A percentile compares a stretch with the other conserved stretches of the same genome.
Conservation (phyloP, 495 filamentous ascomycete genomes). For the Lindgomyces ingoldianus region DNA sequence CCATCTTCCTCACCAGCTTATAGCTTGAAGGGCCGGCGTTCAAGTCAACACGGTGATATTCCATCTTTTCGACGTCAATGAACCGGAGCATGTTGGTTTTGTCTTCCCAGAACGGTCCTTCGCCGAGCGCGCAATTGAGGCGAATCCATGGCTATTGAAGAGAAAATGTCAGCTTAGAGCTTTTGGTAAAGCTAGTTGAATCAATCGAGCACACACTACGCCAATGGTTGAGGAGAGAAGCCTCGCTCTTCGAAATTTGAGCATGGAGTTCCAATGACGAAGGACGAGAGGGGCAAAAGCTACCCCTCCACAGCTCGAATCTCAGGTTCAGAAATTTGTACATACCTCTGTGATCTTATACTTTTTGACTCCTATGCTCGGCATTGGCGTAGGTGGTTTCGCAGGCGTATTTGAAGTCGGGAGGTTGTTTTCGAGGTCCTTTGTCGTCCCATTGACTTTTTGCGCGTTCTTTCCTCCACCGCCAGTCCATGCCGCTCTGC, state of each 20-base stretch:
- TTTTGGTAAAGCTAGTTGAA: background rate
- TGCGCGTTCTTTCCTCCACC: slow-evolving; percentile 3
- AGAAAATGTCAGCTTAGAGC: background rate
- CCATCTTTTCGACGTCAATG: slow-evolving; percentile 82
- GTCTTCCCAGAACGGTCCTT: slow-evolving; percentile 79
- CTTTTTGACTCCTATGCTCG: slow-evolving; percentile 40
- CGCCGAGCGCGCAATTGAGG: slow-evolving; percentile 71
- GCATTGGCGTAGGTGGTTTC: slow-evolving; percentile 20
- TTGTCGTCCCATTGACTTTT: background rate
- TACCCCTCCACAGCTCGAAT: slow-evolving; percentile 15
- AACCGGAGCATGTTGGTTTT: slow-evolving; percentile 74
- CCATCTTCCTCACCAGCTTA: slow-evolving; percentile 61
- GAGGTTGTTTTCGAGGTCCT: slow-evolving; percentile 19
- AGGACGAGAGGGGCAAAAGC: background rate
- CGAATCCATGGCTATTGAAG: slow-evolving; percentile 68
- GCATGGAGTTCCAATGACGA: slow-evolving; percentile 5
- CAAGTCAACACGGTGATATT: slow-evolving; percentile 74
- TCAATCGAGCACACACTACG: background rate
- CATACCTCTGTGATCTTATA: slow-evolving; percentile 42
- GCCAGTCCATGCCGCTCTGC: slow-evolving; percentile 16
- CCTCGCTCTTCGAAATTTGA: background rate
- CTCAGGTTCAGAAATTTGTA: slow-evolving; percentile 6
- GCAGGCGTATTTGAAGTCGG: slow-evolving; percentile 25
- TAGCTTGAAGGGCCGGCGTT: slow-evolving; percentile 63
- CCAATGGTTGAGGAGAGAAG: background rate